Conservation (phyloP, 2,329 filamentous ascomycete genomes). For the Didymella glomerata region DNA sequence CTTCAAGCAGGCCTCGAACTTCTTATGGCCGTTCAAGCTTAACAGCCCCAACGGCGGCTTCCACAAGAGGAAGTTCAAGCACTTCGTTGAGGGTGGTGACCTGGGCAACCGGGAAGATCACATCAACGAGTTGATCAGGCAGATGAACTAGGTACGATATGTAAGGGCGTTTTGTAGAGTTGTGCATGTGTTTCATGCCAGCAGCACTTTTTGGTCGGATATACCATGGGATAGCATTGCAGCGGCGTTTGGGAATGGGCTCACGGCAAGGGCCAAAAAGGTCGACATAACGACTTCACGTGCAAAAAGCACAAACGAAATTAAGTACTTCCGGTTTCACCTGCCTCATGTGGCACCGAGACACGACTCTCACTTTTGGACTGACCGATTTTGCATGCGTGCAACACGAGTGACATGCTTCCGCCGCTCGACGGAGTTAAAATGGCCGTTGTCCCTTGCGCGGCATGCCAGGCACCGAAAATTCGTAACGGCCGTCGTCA, state of each 20-base stretch:
- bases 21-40: conserved; percentile 99
- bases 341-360: conserved; percentile 19
- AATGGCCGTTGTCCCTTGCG: conserved; percentile 9
- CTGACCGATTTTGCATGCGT: conserved; percentile 4
- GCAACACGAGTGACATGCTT: conserved; percentile 13
- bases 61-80: conserved; percentile 96
- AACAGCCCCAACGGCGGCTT: conserved; percentile 98
- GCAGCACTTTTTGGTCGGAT: conserved; percentile 17
- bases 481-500: conserved; percentile 10
- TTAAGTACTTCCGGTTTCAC: conserved; percentile 11
- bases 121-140: conserved; percentile 94
- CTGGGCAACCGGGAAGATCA: conserved; percentile 97
- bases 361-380: conserved; percentile 10
- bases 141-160: conserved; percentile 84
- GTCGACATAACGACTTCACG: conserved; percentile 18
- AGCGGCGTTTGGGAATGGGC: conserved; percentile 22
- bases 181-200: conserved; percentile 23
- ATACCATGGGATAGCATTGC: conserved; percentile 25
- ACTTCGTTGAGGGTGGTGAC: conserved; percentile 99
- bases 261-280: conserved; percentile 14
- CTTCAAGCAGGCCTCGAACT: conserved; percentile 98
- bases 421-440: conserved; percentile 3
- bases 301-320: conserved; percentile 17
- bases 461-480: conserved; percentile 16
- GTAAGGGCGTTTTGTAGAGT: conserved; percentile 20